Percentiles rank a stretch among this genome's conserved stretches.
phyloP scores from a whole-genome alignment of 768 basidiomycete genomes.

The Lactifluus volemus region DNA sequence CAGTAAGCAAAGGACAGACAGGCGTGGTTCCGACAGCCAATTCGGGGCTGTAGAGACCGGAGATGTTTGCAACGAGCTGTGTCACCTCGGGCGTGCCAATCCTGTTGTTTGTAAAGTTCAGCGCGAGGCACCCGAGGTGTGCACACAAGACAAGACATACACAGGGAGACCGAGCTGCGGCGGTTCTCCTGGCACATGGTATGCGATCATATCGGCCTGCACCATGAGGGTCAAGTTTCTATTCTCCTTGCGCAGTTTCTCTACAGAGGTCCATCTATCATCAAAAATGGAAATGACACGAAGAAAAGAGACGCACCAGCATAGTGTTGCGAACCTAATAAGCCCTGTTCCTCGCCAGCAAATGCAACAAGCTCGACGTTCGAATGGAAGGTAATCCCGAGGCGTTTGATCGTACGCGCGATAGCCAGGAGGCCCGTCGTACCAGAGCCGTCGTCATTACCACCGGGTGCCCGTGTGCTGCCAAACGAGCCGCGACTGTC shows the following conservation, averaged over 20 bases:
- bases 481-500: slow-evolving; percentile 90
- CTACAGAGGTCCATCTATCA: slow-evolving; percentile 28
- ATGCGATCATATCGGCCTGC: slow-evolving; percentile 90
- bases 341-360: slow-evolving; percentile 88
- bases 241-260: slow-evolving; percentile 43
- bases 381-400: slow-evolving; percentile 59
- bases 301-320: slow-evolving; percentile 47
- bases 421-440: slow-evolving; percentile 71
- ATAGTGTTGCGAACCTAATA: slow-evolving; percentile 70
- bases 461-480: slow-evolving; percentile 54
- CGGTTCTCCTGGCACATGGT: slow-evolving; percentile 70
- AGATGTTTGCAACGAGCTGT: slow-evolving; percentile 65
- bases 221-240: slow-evolving; percentile 76
- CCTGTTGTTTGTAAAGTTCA: slow-evolving; percentile 30
- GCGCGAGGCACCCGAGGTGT: not conserved
- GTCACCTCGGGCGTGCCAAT: slow-evolving; percentile 74
- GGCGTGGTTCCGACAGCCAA: slow-evolving; percentile 58
- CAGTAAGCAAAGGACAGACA: slow-evolving; percentile 29
- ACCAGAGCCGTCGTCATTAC: slow-evolving; percentile 56
- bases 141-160: slow-evolving; percentile 32
- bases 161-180: slow-evolving; percentile 74
- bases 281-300: not conserved
- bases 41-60: slow-evolving; percentile 75
- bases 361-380: slow-evolving; percentile 79
- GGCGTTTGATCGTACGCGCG: slow-evolving; percentile 61